These are phyloP conservation scores for Cutaneotrichosporon daszewskae DNA, from an alignment of 1,284 basidiomycete genomes.

Conservation along the genomic window DNA sequence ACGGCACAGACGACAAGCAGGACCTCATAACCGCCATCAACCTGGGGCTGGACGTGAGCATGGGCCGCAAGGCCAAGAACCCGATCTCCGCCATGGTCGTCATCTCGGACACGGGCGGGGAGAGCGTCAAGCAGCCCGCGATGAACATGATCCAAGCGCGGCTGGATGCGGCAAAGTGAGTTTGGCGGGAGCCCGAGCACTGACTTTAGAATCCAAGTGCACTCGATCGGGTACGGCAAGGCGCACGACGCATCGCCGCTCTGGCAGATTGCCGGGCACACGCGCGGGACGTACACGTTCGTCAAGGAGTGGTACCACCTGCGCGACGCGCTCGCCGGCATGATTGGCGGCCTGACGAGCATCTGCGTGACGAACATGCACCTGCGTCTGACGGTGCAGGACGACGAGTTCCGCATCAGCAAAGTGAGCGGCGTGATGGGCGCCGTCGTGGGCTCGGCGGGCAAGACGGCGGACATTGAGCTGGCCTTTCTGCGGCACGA, in stretches of 20 bases:
- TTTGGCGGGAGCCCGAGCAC: not conserved
- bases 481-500: slow-evolving; percentile 88
- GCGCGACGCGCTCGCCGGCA: slow-evolving; percentile 79
- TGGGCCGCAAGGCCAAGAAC: slow-evolving; percentile 88
- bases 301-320: slow-evolving; percentile 94
- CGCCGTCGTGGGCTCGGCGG: slow-evolving; percentile 75
- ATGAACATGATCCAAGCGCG: slow-evolving; percentile 95
- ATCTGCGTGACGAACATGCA: slow-evolving; percentile 84
- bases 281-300: slow-evolving; percentile 93
- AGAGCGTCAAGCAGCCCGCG: slow-evolving; percentile 74
- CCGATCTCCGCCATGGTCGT: slow-evolving; percentile 84
- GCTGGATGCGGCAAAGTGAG: slow-evolving; percentile 80
- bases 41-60: slow-evolving; percentile 81
- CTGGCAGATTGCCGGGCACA: slow-evolving; percentile 98
- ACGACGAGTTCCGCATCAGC: slow-evolving; percentile 73
- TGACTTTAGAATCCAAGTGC: slow-evolving; percentile 66
- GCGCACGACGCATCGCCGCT: slow-evolving; percentile 95
- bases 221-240: slow-evolving; percentile 92
- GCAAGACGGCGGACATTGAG: slow-evolving; percentile 89
- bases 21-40: slow-evolving; percentile 96
- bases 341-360: slow-evolving; percentile 88
- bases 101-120: slow-evolving; percentile 86
- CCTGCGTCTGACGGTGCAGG: slow-evolving; percentile 62
- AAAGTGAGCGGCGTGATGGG: slow-evolving; percentile 81
- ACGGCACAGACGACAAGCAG: slow-evolving; percentile 77